These are phyloP conservation scores for Podila clonocystis DNA, from an alignment of 192 early-diverging fungal genomes.

Conservation along the genomic window DNA sequence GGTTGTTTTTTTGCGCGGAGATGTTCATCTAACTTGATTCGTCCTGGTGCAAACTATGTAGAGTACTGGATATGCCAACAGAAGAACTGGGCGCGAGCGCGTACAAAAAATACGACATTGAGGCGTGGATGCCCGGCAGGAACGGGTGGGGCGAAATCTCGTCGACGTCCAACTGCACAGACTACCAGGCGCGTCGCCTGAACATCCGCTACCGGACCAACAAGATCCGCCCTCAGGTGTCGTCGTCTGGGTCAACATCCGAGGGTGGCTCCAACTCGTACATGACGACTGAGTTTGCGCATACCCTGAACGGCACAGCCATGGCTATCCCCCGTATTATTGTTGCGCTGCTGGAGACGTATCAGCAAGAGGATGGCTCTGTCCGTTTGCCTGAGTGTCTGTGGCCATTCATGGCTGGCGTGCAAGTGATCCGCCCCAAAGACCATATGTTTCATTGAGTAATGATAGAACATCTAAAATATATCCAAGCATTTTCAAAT, in stretches of 20 bases:
- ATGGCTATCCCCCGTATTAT: constrained; percentile 89
- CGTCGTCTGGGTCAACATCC: constrained; percentile 13
- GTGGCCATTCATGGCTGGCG: constrained; percentile 75
- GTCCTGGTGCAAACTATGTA: constrained; percentile 18
- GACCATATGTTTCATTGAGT: background rate
- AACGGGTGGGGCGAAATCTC: constrained; percentile 88
- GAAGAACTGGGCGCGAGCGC: constrained; percentile 93
- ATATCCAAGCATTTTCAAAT: too few species aligned
- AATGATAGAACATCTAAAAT: too few species aligned
- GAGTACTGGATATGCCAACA: constrained; percentile 92
- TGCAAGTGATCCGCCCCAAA: constrained; percentile 43
- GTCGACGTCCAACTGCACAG: constrained; percentile 92
- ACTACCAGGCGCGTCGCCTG: constrained; percentile 90
- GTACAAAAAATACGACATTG: constrained; percentile 92
- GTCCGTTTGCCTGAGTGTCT: constrained; percentile 77
- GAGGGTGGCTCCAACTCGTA: constrained; percentile 33
- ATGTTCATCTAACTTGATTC: background rate
- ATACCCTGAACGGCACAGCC: constrained; percentile 94
- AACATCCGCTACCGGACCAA: constrained; percentile 72
- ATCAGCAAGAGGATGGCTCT: constrained; percentile 76
- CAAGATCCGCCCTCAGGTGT: constrained; percentile 13
- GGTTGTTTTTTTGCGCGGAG: background rate
- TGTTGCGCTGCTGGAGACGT: constrained; percentile 88
- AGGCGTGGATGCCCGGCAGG: constrained; percentile 97
- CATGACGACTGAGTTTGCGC: constrained; percentile 72